A percentile compares a stretch with the other conserved stretches of the same genome.
Conservation (phyloP, 176 grass and related monocot species). For the Panicum miliaceum region DNA sequence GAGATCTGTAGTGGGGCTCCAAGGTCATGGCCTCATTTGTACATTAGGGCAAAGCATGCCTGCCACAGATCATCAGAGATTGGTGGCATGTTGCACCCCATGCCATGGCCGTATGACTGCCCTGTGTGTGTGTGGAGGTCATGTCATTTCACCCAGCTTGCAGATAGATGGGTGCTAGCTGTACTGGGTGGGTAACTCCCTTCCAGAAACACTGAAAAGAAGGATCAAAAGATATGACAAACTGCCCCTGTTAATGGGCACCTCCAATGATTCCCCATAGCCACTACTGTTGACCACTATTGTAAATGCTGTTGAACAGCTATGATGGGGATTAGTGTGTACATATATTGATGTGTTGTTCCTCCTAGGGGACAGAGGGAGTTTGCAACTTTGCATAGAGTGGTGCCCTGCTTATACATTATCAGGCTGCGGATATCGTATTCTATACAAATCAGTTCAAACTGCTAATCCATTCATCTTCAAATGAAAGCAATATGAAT, state of each 20-base stretch:
- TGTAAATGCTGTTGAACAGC: constrained; percentile 13
- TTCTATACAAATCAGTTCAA: constrained; percentile 27
- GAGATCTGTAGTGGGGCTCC: constrained; percentile 46
- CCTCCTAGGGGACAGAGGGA: constrained; percentile 24
- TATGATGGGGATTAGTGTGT: constrained; percentile 7
- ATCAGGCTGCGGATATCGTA: constrained; percentile 32
- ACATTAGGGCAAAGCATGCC: constrained; percentile 38
- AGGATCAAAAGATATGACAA: constrained; percentile 48
- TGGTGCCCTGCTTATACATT: constrained; percentile 24
- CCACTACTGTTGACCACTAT: constrained; percentile 48
- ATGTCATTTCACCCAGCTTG: constrained; percentile 40
- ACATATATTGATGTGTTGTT: constrained; percentile 12
- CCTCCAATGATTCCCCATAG: constrained; percentile 49
- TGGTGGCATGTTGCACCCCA: constrained; percentile 33
- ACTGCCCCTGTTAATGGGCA: constrained; percentile 38
- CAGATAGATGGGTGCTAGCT: constrained; percentile 24
- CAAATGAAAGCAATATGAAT: background rate
- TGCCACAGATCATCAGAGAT: constrained; percentile 43
- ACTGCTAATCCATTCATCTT: background rate
- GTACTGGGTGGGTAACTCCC: constrained; percentile 14
- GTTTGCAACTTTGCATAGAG: background rate
- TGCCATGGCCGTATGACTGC: constrained; percentile 19
- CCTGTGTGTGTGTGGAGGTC: constrained; percentile 32
- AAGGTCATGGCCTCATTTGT: constrained; percentile 52
- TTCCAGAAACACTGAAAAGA: constrained; percentile 61